Evolutionary conservation across 139 green algal genomes (phyloP).

Genomic region (Chlamydomonas schloesseri): DNA sequence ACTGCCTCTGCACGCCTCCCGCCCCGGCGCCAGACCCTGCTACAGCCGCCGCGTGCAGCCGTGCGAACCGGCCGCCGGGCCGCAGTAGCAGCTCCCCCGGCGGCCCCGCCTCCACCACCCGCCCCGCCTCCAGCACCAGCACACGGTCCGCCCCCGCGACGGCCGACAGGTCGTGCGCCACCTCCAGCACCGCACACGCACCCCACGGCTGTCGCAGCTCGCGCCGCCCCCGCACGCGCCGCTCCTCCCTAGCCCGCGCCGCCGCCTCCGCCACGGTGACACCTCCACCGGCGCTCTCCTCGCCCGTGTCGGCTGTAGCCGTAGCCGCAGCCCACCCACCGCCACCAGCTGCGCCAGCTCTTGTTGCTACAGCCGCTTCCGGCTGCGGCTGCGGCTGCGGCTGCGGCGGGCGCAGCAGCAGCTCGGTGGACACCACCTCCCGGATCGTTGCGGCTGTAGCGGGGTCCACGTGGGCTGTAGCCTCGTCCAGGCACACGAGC

Average conservation of each 20-base stretch:
- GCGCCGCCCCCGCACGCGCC: too few relatives aligned
- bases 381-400: slow-evolving; percentile 25
- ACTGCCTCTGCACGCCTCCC: neutral
- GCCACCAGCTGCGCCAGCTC: too few relatives aligned
- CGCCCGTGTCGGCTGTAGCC: too few relatives aligned
- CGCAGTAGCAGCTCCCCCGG: slow-evolving; percentile 43
- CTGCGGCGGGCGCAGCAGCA: neutral
- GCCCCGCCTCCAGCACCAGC: slow-evolving; percentile 74
- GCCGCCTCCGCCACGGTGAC: neutral
- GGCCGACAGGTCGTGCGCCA: slow-evolving; percentile 75
- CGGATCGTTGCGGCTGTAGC: slow-evolving; percentile 70
- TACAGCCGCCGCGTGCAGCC: slow-evolving; percentile 15
- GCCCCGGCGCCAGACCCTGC: too few relatives aligned
- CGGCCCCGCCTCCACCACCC: slow-evolving; percentile 68
- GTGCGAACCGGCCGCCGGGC: slow-evolving; percentile 28
- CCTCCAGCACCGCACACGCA: slow-evolving; percentile 70
- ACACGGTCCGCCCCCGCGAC: slow-evolving; percentile 67
- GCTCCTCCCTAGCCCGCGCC: neutral
- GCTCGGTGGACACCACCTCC: slow-evolving; percentile 34
- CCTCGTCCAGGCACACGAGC: slow-evolving; percentile 84
- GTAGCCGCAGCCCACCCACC: too few relatives aligned
- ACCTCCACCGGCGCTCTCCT: too few relatives aligned
- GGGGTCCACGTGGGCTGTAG: slow-evolving; percentile 69
- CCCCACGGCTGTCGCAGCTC: neutral
- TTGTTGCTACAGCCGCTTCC: neutral